These are phyloP conservation scores for Alternaria consortialis DNA, from an alignment of 2,329 filamentous ascomycete species.

Conservation along the genomic window DNA sequence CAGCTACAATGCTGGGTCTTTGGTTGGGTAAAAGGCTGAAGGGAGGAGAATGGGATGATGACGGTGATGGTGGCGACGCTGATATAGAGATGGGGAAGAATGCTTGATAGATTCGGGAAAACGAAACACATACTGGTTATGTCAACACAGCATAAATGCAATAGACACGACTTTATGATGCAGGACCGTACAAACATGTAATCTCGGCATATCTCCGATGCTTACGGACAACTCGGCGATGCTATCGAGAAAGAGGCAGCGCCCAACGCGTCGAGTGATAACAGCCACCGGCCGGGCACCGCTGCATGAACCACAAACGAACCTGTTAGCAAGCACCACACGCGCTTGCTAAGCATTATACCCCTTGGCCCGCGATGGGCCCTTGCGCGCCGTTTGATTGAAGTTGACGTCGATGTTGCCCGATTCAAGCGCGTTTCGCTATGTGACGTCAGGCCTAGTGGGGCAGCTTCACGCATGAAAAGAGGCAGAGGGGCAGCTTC, in stretches of 20 bases:
- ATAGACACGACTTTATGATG: not conserved
- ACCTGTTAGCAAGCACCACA: slow-evolving; percentile 7
- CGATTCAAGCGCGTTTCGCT: slow-evolving; percentile 22
- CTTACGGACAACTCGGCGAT: not conserved
- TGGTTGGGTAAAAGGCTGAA: slow-evolving; percentile 73
- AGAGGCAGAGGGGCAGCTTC: slow-evolving; percentile 14
- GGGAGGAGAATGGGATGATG: slow-evolving; percentile 52
- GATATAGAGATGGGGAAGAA: slow-evolving; percentile 77
- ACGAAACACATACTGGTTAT: not conserved
- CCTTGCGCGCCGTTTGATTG: slow-evolving; percentile 17
- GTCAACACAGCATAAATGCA: not conserved
- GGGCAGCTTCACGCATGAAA: slow-evolving; percentile 27
- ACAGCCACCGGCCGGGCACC: slow-evolving; percentile 17
- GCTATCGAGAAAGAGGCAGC: not conserved
- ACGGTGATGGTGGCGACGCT: slow-evolving; percentile 52
- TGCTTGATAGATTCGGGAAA: not conserved
- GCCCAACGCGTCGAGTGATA: slow-evolving; percentile 4
- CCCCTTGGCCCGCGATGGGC: slow-evolving; percentile 5
- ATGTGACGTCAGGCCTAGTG: slow-evolving; percentile 38
- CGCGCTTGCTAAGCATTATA: slow-evolving; percentile 16
- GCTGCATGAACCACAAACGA: slow-evolving; percentile 2
- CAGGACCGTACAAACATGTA: not conserved
- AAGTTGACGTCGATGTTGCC: slow-evolving; percentile 39
- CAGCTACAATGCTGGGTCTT: slow-evolving; percentile 73
- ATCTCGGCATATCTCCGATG: not conserved